Evolutionary conservation across 805 yeast genomes (phyloP).

Genomic region (Lipomyces mesembrius): DNA sequence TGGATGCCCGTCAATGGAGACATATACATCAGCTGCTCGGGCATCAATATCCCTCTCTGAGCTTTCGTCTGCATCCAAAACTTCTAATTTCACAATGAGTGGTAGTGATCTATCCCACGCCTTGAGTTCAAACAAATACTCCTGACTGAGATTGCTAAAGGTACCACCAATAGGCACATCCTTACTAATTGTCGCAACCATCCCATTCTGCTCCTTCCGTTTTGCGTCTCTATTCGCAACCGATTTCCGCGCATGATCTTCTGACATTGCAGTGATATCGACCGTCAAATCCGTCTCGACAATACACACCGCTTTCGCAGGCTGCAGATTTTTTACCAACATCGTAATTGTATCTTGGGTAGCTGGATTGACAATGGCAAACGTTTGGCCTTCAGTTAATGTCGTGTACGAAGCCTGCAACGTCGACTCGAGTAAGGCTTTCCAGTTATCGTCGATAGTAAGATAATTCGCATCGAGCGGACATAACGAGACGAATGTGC

Average conservation of each 20-base stretch:
- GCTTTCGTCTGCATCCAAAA: constrained; percentile 1
- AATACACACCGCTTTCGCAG: constrained; percentile 53
- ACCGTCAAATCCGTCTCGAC: constrained; percentile 62
- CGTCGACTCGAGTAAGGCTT: constrained; percentile 56
- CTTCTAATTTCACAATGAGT: constrained; percentile 27
- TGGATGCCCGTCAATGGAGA: constrained; percentile 32
- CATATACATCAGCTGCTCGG: constrained; percentile 32
- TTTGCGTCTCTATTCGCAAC: constrained; percentile 38
- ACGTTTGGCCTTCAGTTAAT: constrained; percentile 50
- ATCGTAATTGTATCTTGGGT: constrained; percentile 39
- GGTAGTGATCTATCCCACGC: constrained; percentile 39
- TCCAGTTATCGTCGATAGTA: constrained; percentile 53
- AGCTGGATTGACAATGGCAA: constrained; percentile 46
- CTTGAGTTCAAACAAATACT: constrained; percentile 38
- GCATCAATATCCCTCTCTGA: constrained; percentile 35
- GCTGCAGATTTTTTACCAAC: constrained; percentile 49
- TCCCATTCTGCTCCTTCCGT: constrained; percentile 15
- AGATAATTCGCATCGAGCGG: constrained; percentile 48
- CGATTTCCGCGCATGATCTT: constrained; percentile 51
- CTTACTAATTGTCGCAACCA: background rate
- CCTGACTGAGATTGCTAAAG: constrained; percentile 13
- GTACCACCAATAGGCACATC: constrained; percentile 37
- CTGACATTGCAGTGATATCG: constrained; percentile 50
- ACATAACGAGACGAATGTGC: constrained; percentile 52
- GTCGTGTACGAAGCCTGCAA: constrained; percentile 58